Evolutionary conservation across 129 eudicot species (phyloP).

Genomic region (Deinandra increscens): DNA sequence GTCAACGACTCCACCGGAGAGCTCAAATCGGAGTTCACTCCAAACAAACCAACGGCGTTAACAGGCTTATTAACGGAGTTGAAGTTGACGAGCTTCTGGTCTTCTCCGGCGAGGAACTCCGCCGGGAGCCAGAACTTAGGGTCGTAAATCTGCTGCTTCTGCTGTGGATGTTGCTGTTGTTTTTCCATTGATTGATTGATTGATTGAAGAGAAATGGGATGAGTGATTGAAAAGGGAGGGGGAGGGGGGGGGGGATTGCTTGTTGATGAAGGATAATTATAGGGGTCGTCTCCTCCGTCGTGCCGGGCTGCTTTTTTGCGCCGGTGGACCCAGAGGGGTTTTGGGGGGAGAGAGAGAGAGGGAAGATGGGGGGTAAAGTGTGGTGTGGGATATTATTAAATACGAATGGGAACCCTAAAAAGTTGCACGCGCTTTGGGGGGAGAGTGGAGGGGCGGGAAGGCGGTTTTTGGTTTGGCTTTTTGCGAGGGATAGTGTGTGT

Average conservation of each 20-base stretch:
- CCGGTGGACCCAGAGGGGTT: constrained; percentile 20
- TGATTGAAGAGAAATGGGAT: not conserved
- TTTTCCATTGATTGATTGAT: too few relatives aligned
- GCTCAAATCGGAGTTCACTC: constrained; percentile 47
- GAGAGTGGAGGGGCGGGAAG: not conserved
- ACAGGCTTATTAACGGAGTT: not conserved
- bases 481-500: too few relatives aligned
- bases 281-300: not conserved
- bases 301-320: constrained; percentile 5
- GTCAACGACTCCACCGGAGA: constrained; percentile 65
- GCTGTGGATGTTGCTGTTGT: too few relatives aligned
- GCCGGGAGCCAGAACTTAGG: constrained; percentile 84
- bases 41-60: too few relatives aligned
- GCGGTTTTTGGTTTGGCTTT: not conserved
- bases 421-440: not conserved
- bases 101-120: constrained; percentile 67
- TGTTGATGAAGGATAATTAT: constrained; percentile 35
- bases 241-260: constrained; percentile 27
- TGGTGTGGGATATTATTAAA: constrained; percentile 29
- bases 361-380: constrained; percentile 16
- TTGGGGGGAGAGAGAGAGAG: too few relatives aligned
- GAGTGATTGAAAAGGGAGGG: not conserved
- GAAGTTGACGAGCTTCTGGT: constrained; percentile 27
- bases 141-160: constrained; percentile 45
- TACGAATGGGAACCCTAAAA: constrained; percentile 18